Conservation (phyloP, 176 grass and related monocot genomes). For the Thalia dealbata region DNA sequence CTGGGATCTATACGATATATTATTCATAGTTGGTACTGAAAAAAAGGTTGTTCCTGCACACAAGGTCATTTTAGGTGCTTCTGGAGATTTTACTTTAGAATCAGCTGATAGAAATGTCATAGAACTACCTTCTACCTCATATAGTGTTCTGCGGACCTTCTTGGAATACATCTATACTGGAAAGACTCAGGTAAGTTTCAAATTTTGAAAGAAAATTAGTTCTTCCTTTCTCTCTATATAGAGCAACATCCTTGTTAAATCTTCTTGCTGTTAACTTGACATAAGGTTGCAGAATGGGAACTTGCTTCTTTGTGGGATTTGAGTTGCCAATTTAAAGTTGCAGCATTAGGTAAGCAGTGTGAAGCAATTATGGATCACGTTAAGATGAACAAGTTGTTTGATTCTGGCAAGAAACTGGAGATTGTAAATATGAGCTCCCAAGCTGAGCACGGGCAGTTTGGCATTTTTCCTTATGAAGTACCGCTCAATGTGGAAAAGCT, state of each 20-base stretch:
- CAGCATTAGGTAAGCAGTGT: slow-evolving; percentile 42
- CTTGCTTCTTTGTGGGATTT: slow-evolving; percentile 43
- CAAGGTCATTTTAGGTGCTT: slow-evolving; percentile 57
- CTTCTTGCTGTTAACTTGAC: slow-evolving; percentile 4
- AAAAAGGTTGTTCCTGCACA: slow-evolving; percentile 62
- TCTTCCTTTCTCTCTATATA: not conserved
- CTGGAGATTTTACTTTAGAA: slow-evolving; percentile 55
- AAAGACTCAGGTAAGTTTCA: slow-evolving; percentile 55
- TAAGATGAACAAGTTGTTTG: slow-evolving; percentile 26
- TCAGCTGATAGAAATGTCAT: slow-evolving; percentile 28
- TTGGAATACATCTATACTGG: slow-evolving; percentile 81
- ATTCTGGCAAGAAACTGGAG: slow-evolving; percentile 29
- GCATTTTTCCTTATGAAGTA: slow-evolving; percentile 51
- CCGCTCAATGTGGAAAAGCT: slow-evolving; percentile 50
- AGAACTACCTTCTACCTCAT: slow-evolving; percentile 50
- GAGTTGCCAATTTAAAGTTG: slow-evolving; percentile 60
- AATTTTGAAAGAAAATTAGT: not conserved
- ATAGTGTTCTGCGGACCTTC: slow-evolving; percentile 59
- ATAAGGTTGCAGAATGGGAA: slow-evolving; percentile 52
- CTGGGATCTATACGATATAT: slow-evolving; percentile 64
- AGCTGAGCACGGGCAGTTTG: slow-evolving; percentile 39
- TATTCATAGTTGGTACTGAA: slow-evolving; percentile 60
- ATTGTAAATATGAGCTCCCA: slow-evolving; percentile 30
- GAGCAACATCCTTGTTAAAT: slow-evolving; percentile 7
- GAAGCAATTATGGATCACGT: slow-evolving; percentile 48